Conservation (phyloP, 352 stramenopile species). For the Phytophthora meadii region DNA sequence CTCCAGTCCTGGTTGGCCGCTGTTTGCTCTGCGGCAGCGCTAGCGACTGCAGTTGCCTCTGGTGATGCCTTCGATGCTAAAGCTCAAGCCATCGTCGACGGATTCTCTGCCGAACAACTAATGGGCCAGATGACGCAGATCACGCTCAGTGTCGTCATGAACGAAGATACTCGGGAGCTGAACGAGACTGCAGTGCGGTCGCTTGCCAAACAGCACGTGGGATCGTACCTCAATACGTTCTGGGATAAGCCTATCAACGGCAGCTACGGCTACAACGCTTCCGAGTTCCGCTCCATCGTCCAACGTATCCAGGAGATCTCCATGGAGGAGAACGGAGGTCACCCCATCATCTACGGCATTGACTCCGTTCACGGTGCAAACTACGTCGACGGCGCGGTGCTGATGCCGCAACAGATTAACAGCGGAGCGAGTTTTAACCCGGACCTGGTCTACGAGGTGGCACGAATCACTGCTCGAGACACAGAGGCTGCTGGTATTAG, state of each 20-base stretch:
- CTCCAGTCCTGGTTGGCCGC: constrained; percentile 12
- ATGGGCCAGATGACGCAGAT: constrained; percentile 92
- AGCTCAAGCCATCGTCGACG: constrained; percentile 40
- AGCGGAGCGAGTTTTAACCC: constrained; percentile 88
- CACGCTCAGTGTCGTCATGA: constrained; percentile 50
- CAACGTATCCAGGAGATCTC: constrained; percentile 79
- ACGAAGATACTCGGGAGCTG: constrained; percentile 39
- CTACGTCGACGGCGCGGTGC: constrained; percentile 76
- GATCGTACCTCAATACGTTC: constrained; percentile 87
- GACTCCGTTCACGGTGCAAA: constrained; percentile 91
- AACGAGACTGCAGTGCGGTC: constrained; percentile 61
- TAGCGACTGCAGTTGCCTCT: constrained; percentile 6
- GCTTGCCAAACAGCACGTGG: constrained; percentile 76
- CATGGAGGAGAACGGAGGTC: constrained; percentile 39
- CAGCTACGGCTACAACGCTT: constrained; percentile 54
- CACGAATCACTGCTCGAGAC: constrained; percentile 74
- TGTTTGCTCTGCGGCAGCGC: constrained; percentile 1
- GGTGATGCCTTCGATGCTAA: constrained; percentile 21
- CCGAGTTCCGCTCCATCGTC: constrained; percentile 72
- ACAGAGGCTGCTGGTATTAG: constrained; percentile 81
- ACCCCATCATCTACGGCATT: constrained; percentile 79
- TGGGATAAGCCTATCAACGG: constrained; percentile 41
- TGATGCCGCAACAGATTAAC: constrained; percentile 91
- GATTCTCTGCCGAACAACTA: constrained; percentile 29
- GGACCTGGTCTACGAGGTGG: constrained; percentile 61